Base-by-base conservation (phyloP, 106 monocot species). In the Alisma plantagoaquatica region DNA sequence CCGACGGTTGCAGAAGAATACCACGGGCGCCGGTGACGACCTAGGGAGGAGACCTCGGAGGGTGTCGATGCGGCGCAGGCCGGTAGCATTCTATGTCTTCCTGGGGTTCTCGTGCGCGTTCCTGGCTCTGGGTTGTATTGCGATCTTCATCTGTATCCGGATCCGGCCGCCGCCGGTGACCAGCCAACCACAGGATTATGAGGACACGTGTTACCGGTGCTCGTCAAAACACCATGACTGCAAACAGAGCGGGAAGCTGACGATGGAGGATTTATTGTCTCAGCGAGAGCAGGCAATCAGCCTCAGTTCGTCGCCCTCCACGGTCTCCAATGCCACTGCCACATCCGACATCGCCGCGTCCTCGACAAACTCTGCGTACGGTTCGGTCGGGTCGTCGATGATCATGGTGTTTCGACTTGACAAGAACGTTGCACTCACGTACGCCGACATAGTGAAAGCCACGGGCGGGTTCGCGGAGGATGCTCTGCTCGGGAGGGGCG, bases 401-500 rank as follows among this genome's bases (percentile, higher is more conserved):
- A 10, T 24, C 2, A 30, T 44, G 0, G 59, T 78, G 15, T 80
- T 77, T 47, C 71, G 56, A 8, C 43, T 84, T 25, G 80, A 63
- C 33, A 74, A 64, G 46, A 66, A 60, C 29, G 32, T 43, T 15
- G 67, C 63, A 25, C 82, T 86, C 70, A 81, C 75, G 1, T 92
- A 92, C 65, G 14, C 29, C 24, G 82, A 92, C 63, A 76, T 92
- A n/a, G 62, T 82, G 18, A 51, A 28, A 14, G 86, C 86, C 1
- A 92, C 92, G 0, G 23, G 58, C 10, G 62, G 71, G 53, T 92
- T 92, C 73, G 59, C 82, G 8, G 73, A 73, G 1, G 68, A 65
- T 3, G 69, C 49, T 43, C 58, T 76, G 26, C 25, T 92, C 38
- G 92, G 92, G 4, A 27, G 76, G 16, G 92, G 92, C 2, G 92